These are phyloP conservation scores for Zygotorulaspora danielsina DNA, from an alignment of 805 yeast species.

Conservation along the genomic window DNA sequence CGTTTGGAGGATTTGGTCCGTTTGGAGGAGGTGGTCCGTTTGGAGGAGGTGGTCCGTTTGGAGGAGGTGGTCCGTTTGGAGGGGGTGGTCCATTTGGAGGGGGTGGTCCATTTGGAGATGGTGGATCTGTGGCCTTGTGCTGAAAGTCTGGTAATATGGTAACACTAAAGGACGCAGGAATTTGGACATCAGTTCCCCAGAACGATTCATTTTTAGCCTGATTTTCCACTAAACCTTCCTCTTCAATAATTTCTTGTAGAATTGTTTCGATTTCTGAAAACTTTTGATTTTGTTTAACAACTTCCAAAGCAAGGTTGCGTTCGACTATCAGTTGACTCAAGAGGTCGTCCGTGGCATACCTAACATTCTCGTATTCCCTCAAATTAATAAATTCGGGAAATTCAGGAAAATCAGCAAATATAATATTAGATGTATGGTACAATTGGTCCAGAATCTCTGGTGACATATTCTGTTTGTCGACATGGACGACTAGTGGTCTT, in stretches of 20 bases:
- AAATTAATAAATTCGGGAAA: conserved; percentile 28
- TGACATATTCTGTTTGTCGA: conserved; percentile 17
- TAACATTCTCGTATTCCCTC: conserved; percentile 19
- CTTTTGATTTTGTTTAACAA: conserved; percentile 10
- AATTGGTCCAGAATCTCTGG: conserved; percentile 23
- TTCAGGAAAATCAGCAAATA: conserved; percentile 28
- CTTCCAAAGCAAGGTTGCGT: conserved; percentile 5
- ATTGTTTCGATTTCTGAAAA: conserved; percentile 12
- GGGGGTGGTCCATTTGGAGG: neutral
- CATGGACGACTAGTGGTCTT: conserved; percentile 15
- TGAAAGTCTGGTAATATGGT: no score
- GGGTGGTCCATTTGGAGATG: neutral
- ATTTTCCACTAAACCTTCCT: conserved; percentile 3
- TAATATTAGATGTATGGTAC: conserved; percentile 24
- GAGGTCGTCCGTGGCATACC: conserved; percentile 10
- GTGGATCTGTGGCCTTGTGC: no score
- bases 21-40: no score
- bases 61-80: neutral
- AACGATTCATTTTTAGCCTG: conserved; percentile 5
- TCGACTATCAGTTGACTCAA: conserved; percentile 11
- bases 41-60: neutral
- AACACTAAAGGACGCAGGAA: no score
- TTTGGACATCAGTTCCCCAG: conserved; percentile 3
- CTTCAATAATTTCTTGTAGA: conserved; percentile 12
- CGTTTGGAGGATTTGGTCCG: no score